Percentiles rank a stretch among this genome's conserved stretches.
These are phyloP conservation scores for Bocquillonia castaneifolia DNA, from an alignment of 441 rosid genomes.

Conservation along the genomic window DNA sequence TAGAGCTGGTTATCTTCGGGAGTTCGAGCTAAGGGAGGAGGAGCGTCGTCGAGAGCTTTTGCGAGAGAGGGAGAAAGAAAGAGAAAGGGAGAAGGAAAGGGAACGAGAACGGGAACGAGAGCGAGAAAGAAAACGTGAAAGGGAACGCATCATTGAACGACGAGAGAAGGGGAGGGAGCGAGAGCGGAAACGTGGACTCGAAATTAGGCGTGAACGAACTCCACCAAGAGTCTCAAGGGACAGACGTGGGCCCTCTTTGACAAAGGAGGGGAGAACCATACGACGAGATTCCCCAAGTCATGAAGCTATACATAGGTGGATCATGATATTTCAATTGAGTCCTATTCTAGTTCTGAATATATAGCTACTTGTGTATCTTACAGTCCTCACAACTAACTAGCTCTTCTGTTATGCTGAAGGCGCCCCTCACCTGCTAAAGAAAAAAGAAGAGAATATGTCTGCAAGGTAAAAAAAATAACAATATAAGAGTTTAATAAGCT, in stretches of 20 bases:
- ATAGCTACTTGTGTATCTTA: slow-evolving; percentile 55
- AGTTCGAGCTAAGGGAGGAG: slow-evolving; percentile 93
- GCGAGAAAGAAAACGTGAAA: slow-evolving; percentile 49
- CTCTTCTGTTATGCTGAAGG: slow-evolving; percentile 98
- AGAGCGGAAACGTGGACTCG: slow-evolving; percentile 64
- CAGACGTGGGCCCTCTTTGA: slow-evolving; percentile 66
- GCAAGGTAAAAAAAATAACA: slow-evolving; percentile 82
- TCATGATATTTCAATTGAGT: slow-evolving; percentile 65
- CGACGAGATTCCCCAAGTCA: slow-evolving; percentile 70
- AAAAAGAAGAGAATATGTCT: slow-evolving; percentile 92
- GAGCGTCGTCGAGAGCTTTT: slow-evolving; percentile 77
- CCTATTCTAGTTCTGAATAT: slow-evolving; percentile 65
- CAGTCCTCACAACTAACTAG: slow-evolving; percentile 66
- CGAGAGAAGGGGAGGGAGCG: slow-evolving; percentile 81
- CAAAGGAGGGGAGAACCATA: slow-evolving; percentile 50
- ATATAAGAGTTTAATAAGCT: slow-evolving; percentile 46
- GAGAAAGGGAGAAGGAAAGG: slow-evolving; percentile 72
- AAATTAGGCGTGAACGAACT: slow-evolving; percentile 64
- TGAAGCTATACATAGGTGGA: slow-evolving; percentile 92
- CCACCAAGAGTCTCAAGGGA: slow-evolving; percentile 66
- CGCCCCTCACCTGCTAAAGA: slow-evolving; percentile 88
- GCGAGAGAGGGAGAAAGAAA: slow-evolving; percentile 83
- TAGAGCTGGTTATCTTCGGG: slow-evolving; percentile 87
- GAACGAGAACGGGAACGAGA: slow-evolving; percentile 58
- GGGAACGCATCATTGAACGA: slow-evolving; percentile 62